Base-by-base conservation (phyloP, 345 rosid species). In the Aurinia saxatilis region DNA sequence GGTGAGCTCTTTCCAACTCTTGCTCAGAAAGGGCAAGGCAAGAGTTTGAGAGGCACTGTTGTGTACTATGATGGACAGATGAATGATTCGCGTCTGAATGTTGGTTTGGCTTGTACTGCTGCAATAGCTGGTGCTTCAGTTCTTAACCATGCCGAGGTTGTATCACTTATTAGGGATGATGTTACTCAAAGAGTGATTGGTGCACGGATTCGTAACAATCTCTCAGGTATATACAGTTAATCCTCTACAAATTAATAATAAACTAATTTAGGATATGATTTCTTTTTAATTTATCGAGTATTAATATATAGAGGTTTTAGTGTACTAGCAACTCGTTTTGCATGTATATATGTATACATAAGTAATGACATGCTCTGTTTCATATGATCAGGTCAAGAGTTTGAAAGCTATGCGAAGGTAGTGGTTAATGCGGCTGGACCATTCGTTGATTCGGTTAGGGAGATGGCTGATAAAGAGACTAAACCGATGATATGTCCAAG, bases 31-130 rank as follows among this genome's bases (percentile, higher is more conserved):
- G 96, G 85, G 15, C 76, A 84, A 23, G 79, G 76, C 61, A 81
- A 70, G 74, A 86, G 25, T 66, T 72, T 92, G 74, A 87, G 66
- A 80, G 99, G 99, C 6, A 81, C 97, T 0, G 97, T 93, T 71
- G 99, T 93, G 35, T 93, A 93, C 65, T 93, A 93, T 50, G 99
- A 93, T 44, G 99, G 99, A 10, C 99, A 93, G 71, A 93, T 93
- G 99, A 93, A 93, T 81, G 99, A 93, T 67, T 85, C 99, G 2
- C 86, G 97, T 50, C 46, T 93, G 38, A 93, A 93, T 67, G 90
- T 93, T 47, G 90, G 85, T 60, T 74, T 93, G 72, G 99, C 97
- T 12, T 82, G 87, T 58, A 87, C 91, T 69, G 96, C 99, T 59
- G 91, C 97, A 0, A 50, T 93, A 59, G 91, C 95, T 60, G 99